Conservation (phyloP, 2,329 filamentous ascomycete genomes). For the Aureobasidium leucospermi region DNA sequence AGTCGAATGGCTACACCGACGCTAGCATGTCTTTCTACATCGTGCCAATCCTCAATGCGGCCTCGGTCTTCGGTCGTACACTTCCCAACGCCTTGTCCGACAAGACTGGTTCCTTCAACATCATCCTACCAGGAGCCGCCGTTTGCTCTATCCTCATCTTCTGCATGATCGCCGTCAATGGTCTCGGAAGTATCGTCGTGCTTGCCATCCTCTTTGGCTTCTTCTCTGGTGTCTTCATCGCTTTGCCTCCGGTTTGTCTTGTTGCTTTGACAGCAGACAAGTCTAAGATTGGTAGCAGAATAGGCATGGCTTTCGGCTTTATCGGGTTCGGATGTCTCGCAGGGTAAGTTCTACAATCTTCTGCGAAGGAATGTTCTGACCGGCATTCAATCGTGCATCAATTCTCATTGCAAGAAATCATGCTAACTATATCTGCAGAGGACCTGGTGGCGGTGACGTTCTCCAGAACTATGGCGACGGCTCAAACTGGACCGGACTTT, state of each 20-base stretch:
- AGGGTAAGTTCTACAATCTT: constrained; percentile 15
- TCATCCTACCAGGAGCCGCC: constrained; percentile 26
- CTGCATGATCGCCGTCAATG: constrained; percentile 31
- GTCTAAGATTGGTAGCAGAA: constrained; percentile 36
- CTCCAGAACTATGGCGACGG: constrained; percentile 19
- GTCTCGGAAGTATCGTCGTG: constrained; percentile 27
- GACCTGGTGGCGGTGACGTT: constrained; percentile 30
- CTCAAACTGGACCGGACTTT: constrained; percentile 30
- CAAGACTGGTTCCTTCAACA: constrained; percentile 32
- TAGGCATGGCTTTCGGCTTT: constrained; percentile 33
- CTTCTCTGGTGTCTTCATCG: constrained; percentile 38
- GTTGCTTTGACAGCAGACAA: constrained; percentile 34
- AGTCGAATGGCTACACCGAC: constrained; percentile 25
- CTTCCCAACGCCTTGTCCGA: constrained; percentile 34
- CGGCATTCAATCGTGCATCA: no score
- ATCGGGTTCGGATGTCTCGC: constrained; percentile 27
- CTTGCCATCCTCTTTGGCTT: constrained; percentile 34
- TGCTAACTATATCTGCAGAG: background rate
- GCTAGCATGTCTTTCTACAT: constrained; percentile 35
- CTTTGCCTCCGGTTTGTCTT: constrained; percentile 35
- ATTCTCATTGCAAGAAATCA: background rate
- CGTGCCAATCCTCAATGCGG: constrained; percentile 36
- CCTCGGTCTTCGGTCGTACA: constrained; percentile 34
- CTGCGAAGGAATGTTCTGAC: no score
- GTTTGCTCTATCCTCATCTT: constrained; percentile 30